These are phyloP conservation scores for Sclerotinia spermophila DNA, from an alignment of 2,329 filamentous ascomycete genomes.

Conservation along the genomic window DNA sequence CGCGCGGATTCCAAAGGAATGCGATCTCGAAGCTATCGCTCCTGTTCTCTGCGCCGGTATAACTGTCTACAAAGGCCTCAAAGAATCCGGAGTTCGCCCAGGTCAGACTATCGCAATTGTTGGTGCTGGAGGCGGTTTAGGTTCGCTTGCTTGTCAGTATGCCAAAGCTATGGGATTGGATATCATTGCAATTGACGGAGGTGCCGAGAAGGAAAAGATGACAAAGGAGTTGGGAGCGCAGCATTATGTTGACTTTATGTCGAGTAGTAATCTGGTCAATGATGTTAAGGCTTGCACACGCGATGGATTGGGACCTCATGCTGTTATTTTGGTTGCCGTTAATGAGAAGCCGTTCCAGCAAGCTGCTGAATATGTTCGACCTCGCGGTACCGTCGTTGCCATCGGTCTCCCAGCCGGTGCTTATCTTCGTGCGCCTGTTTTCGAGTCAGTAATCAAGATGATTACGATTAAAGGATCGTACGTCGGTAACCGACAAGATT, in stretches of 20 bases:
- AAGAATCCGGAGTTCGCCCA: constrained; percentile 71
- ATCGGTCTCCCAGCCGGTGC: constrained; percentile 84
- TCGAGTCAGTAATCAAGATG: constrained; percentile 86
- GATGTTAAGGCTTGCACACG: constrained; percentile 79
- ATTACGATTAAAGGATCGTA: constrained; percentile 90
- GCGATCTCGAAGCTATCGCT: constrained; percentile 70
- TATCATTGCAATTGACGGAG: constrained; percentile 77
- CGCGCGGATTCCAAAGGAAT: constrained; percentile 74
- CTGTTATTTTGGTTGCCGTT: constrained; percentile 81
- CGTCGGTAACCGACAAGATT: constrained; percentile 88
- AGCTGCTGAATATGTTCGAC: constrained; percentile 79
- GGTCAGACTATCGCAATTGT: constrained; percentile 81
- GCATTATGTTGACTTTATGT: constrained; percentile 76
- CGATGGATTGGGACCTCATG: constrained; percentile 81
- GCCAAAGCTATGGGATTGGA: constrained; percentile 85
- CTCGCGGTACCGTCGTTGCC: constrained; percentile 77
- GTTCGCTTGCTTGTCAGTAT: constrained; percentile 78
- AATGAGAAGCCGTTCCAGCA: constrained; percentile 94
- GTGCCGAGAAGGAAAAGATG: constrained; percentile 74
- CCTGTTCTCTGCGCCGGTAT: constrained; percentile 82
- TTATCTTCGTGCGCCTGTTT: constrained; percentile 78
- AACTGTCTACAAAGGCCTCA: constrained; percentile 88
- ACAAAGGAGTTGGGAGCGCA: constrained; percentile 66
- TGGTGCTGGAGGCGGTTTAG: constrained; percentile 80
- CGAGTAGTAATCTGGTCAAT: constrained; percentile 70